Conservation (phyloP, 176 grass and related monocot genomes). For the Areca catechu region DNA sequence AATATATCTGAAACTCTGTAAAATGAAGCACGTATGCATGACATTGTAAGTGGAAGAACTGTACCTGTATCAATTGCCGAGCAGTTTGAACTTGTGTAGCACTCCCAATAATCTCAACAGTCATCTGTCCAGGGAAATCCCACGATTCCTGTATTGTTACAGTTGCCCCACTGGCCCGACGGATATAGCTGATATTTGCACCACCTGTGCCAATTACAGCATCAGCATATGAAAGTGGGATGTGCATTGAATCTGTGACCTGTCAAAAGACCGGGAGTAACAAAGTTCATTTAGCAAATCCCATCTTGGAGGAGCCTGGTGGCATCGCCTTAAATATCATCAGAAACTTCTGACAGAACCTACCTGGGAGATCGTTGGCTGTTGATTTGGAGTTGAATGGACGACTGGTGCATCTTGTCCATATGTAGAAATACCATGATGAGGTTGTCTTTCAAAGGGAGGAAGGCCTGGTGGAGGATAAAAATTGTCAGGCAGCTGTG, state of each 20-base stretch:
- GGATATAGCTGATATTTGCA: slow-evolving; percentile 87
- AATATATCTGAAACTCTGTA: neutral
- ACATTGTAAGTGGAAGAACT: neutral
- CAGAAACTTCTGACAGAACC: slow-evolving; percentile 18
- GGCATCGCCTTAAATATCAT: neutral
- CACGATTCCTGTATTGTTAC: slow-evolving; percentile 93
- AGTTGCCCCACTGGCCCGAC: slow-evolving; percentile 86
- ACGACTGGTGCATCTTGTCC: slow-evolving; percentile 41
- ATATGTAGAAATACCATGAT: slow-evolving; percentile 75
- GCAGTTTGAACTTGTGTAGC: slow-evolving; percentile 86
- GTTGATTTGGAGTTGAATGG: slow-evolving; percentile 48
- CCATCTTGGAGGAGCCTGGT: too few relatives aligned
- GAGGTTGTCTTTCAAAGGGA: slow-evolving; percentile 64
- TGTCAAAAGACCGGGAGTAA: slow-evolving; percentile 19
- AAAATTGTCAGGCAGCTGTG: slow-evolving; percentile 55
- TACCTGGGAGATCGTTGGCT: slow-evolving; percentile 57
- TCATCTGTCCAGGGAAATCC: slow-evolving; percentile 90
- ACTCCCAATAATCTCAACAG: slow-evolving; percentile 82
- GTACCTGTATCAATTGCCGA: slow-evolving; percentile 89
- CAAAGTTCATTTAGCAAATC: too few relatives aligned
- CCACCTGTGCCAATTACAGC: slow-evolving; percentile 88
- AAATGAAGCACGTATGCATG: neutral
- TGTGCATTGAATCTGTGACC: slow-evolving; percentile 82
- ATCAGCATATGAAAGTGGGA: slow-evolving; percentile 92
- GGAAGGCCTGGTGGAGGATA: slow-evolving; percentile 60